These are phyloP conservation scores for Blastobotrys elegans DNA, from an alignment of 1,139 yeast genomes.

Conservation along the genomic window DNA sequence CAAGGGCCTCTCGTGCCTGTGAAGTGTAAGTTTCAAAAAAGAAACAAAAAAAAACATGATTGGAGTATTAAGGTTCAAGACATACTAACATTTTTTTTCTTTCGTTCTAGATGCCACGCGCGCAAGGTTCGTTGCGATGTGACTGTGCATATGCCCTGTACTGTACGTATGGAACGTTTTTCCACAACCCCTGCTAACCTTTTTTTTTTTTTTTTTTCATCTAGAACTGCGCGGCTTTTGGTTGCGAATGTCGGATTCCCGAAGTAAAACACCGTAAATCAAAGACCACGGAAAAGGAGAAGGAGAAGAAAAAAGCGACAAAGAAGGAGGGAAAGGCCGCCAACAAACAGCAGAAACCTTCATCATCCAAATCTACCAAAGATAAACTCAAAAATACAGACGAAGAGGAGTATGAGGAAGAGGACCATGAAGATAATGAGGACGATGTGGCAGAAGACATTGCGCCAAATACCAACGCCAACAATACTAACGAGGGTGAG, in stretches of 20 bases:
- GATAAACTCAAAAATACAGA: not conserved
- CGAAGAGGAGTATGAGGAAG: too few species aligned
- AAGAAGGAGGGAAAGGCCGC: not conserved
- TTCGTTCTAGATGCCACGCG: constrained; percentile 53
- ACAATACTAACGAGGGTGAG: not conserved
- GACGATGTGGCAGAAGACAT: not conserved
- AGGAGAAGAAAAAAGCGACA: constrained; percentile 1
- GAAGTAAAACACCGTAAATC: constrained; percentile 33
- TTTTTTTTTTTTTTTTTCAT: not conserved
- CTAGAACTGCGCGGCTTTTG: constrained; percentile 64
- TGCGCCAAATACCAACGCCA: not conserved
- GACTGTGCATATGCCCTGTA: constrained; percentile 68
- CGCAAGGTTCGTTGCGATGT: constrained; percentile 69
- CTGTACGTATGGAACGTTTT: constrained; percentile 34
- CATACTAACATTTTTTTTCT: too few species aligned
- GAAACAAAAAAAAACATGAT: not conserved
- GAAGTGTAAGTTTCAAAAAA: constrained; percentile 30
- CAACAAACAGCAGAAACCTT: not conserved
- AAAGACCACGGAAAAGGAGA: constrained; percentile 6
- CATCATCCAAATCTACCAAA: not conserved
- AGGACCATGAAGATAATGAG: not conserved
- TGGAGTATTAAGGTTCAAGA: too few species aligned
- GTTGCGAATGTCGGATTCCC: constrained; percentile 66
- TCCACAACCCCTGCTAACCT: not conserved
- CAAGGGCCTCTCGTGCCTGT: constrained; percentile 32